Evolutionary conservation across 2,329 filamentous ascomycete species (phyloP).

Genomic region (Gnomoniopsis smithogilvyi): DNA sequence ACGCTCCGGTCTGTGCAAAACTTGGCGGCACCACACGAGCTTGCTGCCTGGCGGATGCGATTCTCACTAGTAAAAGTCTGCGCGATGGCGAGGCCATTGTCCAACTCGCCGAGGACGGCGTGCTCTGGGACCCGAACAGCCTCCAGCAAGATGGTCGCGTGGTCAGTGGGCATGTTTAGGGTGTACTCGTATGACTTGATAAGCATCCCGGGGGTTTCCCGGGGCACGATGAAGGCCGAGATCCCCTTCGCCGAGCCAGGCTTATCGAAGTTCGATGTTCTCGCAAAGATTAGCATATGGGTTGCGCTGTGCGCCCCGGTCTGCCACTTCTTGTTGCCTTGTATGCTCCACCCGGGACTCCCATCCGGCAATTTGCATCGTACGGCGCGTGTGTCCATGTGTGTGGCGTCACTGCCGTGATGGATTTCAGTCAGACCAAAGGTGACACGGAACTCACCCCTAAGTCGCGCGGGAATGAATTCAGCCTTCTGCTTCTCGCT

Average conservation of each 20-base stretch:
- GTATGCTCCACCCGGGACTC: slow-evolving; percentile 47
- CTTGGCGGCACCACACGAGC: slow-evolving; percentile 54
- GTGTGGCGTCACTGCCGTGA: slow-evolving; percentile 61
- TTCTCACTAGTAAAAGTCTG: slow-evolving; percentile 67
- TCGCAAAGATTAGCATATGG: slow-evolving; percentile 60
- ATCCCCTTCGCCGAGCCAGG: slow-evolving; percentile 53
- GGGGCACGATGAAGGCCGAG: slow-evolving; percentile 58
- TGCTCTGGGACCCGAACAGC: slow-evolving; percentile 53
- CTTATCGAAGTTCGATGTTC: slow-evolving; percentile 44
- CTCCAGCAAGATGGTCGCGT: slow-evolving; percentile 56
- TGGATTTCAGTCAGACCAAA: slow-evolving; percentile 61
- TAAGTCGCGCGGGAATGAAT: slow-evolving; percentile 49
- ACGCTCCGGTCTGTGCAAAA: slow-evolving; percentile 59
- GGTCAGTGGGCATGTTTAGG: slow-evolving; percentile 65
- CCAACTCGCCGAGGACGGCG: slow-evolving; percentile 48
- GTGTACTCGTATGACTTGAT: slow-evolving; percentile 62
- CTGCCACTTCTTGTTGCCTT: slow-evolving; percentile 63
- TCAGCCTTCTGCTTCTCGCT: slow-evolving; percentile 49
- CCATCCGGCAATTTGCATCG: slow-evolving; percentile 39
- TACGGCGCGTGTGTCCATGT: slow-evolving; percentile 54
- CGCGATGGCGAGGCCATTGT: slow-evolving; percentile 55
- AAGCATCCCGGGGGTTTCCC: slow-evolving; percentile 46
- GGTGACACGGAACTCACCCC: slow-evolving; percentile 52
- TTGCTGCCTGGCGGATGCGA: slow-evolving; percentile 61
- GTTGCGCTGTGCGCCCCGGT: slow-evolving; percentile 60